A percentile compares a stretch with the other conserved stretches of the same genome.
phyloP scores from a whole-genome alignment of 441 rosid genomes.

The Populus hybrid region DNA sequence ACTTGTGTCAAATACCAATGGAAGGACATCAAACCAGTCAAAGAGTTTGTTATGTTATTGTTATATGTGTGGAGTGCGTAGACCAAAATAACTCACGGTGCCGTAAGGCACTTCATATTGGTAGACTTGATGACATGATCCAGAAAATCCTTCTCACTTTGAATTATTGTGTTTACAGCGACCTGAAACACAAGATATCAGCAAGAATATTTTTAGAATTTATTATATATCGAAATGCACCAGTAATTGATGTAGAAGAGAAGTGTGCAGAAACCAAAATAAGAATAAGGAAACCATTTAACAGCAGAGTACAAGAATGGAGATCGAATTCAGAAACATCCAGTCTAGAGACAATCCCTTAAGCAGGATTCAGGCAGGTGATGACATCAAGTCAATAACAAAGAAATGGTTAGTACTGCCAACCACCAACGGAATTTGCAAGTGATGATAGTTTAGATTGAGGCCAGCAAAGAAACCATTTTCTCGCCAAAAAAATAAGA shows the following conservation, averaged over 20 bases:
- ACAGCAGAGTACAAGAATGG: too few relatives aligned
- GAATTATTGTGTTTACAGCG: constrained; percentile 83
- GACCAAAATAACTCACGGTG: constrained; percentile 53
- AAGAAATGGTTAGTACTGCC: too few relatives aligned
- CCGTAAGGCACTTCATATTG: constrained; percentile 89
- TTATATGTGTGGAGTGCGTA: too few relatives aligned
- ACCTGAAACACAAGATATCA: constrained; percentile 44
- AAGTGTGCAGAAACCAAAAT: neutral
- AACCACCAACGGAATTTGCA: too few relatives aligned
- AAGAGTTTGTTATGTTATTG: neutral
- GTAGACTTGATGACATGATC: constrained; percentile 79
- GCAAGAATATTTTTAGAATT: neutral
- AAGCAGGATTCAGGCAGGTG: too few relatives aligned
- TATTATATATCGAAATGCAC: neutral
- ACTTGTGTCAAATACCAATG: neutral
- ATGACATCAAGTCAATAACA: too few relatives aligned
- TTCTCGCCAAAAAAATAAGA: too few relatives aligned
- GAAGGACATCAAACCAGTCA: neutral
- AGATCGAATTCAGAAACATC: too few relatives aligned
- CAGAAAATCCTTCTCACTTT: constrained; percentile 74
- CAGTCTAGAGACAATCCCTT: too few relatives aligned
- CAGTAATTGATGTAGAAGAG: neutral
- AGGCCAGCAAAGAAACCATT: too few relatives aligned
- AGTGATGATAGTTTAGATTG: too few relatives aligned
- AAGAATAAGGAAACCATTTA: too few relatives aligned